These are phyloP conservation scores for Sporopachydermia lactativora DNA, from an alignment of 805 yeast genomes.

Conservation along the genomic window DNA sequence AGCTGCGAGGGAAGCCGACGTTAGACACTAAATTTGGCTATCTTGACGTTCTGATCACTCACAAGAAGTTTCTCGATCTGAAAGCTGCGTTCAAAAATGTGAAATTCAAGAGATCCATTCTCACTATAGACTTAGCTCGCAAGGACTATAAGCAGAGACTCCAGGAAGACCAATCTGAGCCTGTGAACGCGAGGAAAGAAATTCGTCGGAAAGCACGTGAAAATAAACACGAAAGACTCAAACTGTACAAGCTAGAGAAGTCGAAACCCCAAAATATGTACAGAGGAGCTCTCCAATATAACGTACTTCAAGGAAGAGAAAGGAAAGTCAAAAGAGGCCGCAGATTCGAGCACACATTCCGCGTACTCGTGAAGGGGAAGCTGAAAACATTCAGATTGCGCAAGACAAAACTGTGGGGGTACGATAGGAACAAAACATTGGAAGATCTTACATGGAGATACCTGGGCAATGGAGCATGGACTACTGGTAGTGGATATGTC, in stretches of 20 bases:
- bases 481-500: conserved; percentile 64
- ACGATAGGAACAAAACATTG: conserved; percentile 48
- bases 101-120: conserved; percentile 57
- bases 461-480: conserved; percentile 51
- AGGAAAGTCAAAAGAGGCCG: conserved; percentile 36
- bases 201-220: conserved; percentile 32
- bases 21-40: conserved; percentile 49
- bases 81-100: conserved; percentile 52
- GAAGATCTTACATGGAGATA: conserved; percentile 53
- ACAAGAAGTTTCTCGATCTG: conserved; percentile 33
- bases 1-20: conserved; percentile 39
- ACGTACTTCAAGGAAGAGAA: conserved; percentile 49
- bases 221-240: conserved; percentile 23
- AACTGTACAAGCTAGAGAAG: conserved; percentile 16
- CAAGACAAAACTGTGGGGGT: conserved; percentile 87
- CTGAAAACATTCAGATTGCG: conserved; percentile 41
- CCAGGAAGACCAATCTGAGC: conserved; percentile 6
- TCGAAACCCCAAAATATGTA: conserved; percentile 17
- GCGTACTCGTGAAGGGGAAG: conserved; percentile 46
- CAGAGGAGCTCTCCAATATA: conserved; percentile 20
- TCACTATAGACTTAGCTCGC: conserved; percentile 50
- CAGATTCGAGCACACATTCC: conserved; percentile 39
- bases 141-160: conserved; percentile 26
- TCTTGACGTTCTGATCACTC: conserved; percentile 40
- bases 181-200: conserved; percentile 9